Evolutionary conservation across 2,329 filamentous ascomycete genomes (phyloP).

Genomic region (Penicillium expansum): DNA sequence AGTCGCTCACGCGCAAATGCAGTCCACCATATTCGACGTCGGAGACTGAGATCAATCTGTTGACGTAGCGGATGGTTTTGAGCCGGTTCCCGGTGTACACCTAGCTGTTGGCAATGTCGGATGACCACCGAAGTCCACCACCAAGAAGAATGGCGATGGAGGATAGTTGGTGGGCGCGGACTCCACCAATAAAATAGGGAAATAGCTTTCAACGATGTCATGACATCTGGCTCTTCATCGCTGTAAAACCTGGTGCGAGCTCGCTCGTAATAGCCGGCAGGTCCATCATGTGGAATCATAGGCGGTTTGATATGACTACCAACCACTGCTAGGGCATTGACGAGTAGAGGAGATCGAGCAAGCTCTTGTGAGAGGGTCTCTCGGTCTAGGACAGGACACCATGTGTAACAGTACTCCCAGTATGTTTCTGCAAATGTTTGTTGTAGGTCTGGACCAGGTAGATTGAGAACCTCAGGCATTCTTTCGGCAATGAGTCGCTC

Average conservation of each 20-base stretch:
- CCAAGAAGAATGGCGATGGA: constrained; percentile 44
- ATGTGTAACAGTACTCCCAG: constrained; percentile 44
- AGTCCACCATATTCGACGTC: constrained; percentile 46
- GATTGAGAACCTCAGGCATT: constrained; percentile 4
- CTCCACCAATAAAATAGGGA: constrained; percentile 49
- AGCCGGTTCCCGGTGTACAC: constrained; percentile 43
- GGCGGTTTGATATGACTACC: constrained; percentile 46
- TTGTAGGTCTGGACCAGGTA: constrained; percentile 31
- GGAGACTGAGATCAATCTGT: constrained; percentile 27
- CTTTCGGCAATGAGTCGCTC: constrained; percentile 13
- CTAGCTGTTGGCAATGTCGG: constrained; percentile 46
- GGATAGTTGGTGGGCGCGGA: constrained; percentile 37
- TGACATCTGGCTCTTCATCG: constrained; percentile 40
- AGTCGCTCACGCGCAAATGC: constrained; percentile 43
- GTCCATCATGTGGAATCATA: constrained; percentile 40
- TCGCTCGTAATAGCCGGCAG: constrained; percentile 42
- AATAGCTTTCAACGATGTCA: constrained; percentile 39
- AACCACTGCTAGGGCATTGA: constrained; percentile 39
- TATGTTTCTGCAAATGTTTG: constrained; percentile 47
- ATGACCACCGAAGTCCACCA: constrained; percentile 49
- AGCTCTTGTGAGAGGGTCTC: constrained; percentile 32
- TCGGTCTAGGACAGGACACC: constrained; percentile 44
- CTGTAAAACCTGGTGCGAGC: constrained; percentile 44
- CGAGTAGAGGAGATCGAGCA: constrained; percentile 17
- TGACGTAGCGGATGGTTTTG: constrained; percentile 18